Conservation (phyloP, 2,329 filamentous ascomycete genomes). For the Fusarium sp. region DNA sequence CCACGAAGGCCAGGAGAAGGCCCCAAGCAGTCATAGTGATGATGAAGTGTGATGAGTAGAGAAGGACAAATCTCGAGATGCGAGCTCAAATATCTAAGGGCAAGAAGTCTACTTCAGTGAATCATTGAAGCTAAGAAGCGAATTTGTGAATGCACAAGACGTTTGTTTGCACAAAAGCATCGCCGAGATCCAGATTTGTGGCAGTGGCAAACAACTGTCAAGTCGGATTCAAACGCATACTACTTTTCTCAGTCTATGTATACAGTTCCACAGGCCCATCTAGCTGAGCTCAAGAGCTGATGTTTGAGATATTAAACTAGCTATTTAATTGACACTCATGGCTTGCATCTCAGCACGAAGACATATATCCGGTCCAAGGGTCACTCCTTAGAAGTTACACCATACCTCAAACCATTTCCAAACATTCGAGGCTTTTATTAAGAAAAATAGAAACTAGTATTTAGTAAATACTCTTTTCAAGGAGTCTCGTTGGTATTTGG, state of each 20-base stretch:
- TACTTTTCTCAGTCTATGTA: background rate
- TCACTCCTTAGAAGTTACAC: background rate
- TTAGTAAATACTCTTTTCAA: background rate
- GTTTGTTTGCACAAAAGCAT: background rate
- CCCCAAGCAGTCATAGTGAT: constrained; percentile 8
- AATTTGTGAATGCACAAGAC: background rate
- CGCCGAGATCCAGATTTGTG: background rate
- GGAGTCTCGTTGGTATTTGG: background rate
- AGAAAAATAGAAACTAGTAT: background rate
- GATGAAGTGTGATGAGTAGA: background rate
- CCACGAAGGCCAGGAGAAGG: background rate
- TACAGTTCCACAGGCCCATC: background rate
- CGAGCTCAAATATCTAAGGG: background rate
- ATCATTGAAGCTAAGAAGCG: background rate
- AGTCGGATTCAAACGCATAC: background rate
- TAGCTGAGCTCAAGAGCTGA: background rate
- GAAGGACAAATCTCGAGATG: background rate
- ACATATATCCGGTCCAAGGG: accelerated
- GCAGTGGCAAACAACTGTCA: constrained; percentile 15
- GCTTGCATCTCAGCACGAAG: background rate
- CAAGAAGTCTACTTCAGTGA: background rate
- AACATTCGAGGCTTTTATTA: background rate
- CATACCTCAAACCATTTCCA: background rate
- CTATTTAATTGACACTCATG: background rate
- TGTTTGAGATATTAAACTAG: background rate